A percentile compares a stretch with the other conserved stretches of the same genome.
These are phyloP conservation scores for Phytophthora pini DNA, from an alignment of 352 stramenopile species.

Conservation along the genomic window DNA sequence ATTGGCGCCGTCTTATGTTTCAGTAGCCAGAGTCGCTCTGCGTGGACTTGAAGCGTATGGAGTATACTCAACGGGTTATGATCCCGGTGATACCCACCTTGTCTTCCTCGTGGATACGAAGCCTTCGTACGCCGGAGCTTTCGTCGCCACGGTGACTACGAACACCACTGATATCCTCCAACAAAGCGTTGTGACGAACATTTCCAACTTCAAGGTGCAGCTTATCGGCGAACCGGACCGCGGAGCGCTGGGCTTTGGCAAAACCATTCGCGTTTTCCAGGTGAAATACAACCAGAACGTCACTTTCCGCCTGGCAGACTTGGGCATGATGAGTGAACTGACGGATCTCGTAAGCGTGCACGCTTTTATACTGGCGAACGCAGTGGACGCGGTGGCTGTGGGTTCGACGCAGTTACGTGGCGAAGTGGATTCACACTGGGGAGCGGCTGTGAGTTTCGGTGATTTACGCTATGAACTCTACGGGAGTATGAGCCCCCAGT, in stretches of 20 bases:
- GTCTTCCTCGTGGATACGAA: conserved; percentile 9
- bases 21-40: background rate
- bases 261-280: conserved; percentile 33
- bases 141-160: conserved; percentile 22
- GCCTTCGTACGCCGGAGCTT: conserved; percentile 18
- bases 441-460: conserved; percentile 9
- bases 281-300: conserved; percentile 53
- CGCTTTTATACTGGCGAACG: conserved; percentile 12
- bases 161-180: conserved; percentile 29
- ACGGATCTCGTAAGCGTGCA: conserved; percentile 38
- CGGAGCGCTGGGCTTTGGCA: conserved; percentile 24
- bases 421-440: conserved; percentile 15
- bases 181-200: conserved; percentile 14
- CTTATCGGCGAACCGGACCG: conserved; percentile 32
- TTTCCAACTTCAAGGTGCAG: conserved; percentile 18
- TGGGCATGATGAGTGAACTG: conserved; percentile 35
- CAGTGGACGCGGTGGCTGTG: conserved; percentile 29
- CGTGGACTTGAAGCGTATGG: conserved; percentile 25
- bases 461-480: conserved; percentile 28
- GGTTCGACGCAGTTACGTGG: conserved; percentile 14
- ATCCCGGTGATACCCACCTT: no score
- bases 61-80: no score
- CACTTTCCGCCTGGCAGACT: conserved; percentile 37
- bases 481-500: conserved; percentile 15
- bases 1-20: no score